Evolutionary conservation across 768 basidiomycete species (phyloP).

Genomic region (Mycena crocata): DNA sequence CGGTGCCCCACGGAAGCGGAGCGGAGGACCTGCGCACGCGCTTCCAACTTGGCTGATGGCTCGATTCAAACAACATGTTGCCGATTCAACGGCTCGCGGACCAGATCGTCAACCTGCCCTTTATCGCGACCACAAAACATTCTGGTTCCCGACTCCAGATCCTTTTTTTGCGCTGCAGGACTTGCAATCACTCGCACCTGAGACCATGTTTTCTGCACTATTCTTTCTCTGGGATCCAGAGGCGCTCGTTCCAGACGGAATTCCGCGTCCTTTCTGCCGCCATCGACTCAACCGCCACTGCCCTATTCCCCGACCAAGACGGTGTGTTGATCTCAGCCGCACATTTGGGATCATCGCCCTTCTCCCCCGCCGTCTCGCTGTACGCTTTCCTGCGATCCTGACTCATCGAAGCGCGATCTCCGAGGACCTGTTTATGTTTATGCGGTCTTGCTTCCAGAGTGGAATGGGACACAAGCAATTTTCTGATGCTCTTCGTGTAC

Average conservation of each 20-base stretch:
- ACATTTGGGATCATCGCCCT: constrained; percentile 32
- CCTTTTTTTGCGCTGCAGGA: background rate
- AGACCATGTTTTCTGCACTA: background rate
- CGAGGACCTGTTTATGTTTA: background rate
- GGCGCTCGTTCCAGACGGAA: background rate
- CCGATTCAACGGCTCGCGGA: too few relatives aligned
- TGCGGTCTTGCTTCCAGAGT: background rate
- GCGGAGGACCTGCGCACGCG: too few relatives aligned
- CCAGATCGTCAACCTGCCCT: background rate
- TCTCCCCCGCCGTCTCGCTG: background rate
- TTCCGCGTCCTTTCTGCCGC: background rate
- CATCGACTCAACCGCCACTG: background rate
- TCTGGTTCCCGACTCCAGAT: background rate
- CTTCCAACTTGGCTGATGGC: too few relatives aligned
- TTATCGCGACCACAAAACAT: background rate
- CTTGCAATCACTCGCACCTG: background rate
- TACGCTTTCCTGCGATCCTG: background rate
- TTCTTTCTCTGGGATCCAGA: constrained; percentile 15
- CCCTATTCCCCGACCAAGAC: constrained; percentile 15
- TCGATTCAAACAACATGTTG: too few relatives aligned
- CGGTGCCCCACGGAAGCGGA: too few relatives aligned
- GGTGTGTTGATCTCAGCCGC: constrained; percentile 31
- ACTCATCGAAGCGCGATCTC: background rate
- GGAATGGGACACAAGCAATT: background rate
- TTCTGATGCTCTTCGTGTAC: background rate